Evolutionary conservation across 1,284 basidiomycete species (phyloP).

Genomic region (Rhodotorula sp.): DNA sequence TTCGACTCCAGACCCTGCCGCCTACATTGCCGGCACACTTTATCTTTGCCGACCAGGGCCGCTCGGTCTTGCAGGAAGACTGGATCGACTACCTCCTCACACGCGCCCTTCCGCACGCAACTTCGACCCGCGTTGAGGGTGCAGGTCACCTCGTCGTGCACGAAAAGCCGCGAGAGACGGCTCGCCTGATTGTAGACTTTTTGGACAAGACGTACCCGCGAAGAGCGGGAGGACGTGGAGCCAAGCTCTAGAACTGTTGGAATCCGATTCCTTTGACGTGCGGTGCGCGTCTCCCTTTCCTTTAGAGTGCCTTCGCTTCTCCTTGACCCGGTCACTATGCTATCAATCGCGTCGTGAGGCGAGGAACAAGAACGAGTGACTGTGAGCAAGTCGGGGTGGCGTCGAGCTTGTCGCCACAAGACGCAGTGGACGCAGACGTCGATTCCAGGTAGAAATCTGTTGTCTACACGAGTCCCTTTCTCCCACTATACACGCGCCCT

Average conservation of each 20-base stretch:
- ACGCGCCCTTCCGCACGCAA: conserved; percentile 35
- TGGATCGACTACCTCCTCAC: conserved; percentile 16
- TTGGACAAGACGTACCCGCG: conserved; percentile 46
- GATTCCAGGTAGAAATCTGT: no score
- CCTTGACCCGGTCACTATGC: no score
- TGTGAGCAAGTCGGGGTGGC: no score
- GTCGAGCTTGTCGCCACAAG: no score
- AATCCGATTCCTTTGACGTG: no score
- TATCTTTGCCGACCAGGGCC: conserved; percentile 38
- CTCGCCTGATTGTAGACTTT: conserved; percentile 48
- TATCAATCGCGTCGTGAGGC: no score
- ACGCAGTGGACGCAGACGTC: no score
- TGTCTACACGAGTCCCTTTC: no score
- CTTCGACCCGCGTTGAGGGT: conserved; percentile 30
- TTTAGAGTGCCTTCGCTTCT: no score
- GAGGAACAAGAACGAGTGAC: no score
- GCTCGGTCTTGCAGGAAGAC: conserved; percentile 37
- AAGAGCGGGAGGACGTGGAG: not conserved
- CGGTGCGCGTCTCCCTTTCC: no score
- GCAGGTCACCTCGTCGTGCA: conserved; percentile 53
- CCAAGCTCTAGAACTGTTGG: conserved; percentile 30
- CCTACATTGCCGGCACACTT: conserved; percentile 37
- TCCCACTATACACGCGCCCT: no score
- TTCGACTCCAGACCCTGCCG: conserved; percentile 33
- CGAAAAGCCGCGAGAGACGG: conserved; percentile 51